Evolutionary conservation across 2,329 filamentous ascomycete genomes (phyloP).

Genomic region (Alternaria novae-zelandiae): DNA sequence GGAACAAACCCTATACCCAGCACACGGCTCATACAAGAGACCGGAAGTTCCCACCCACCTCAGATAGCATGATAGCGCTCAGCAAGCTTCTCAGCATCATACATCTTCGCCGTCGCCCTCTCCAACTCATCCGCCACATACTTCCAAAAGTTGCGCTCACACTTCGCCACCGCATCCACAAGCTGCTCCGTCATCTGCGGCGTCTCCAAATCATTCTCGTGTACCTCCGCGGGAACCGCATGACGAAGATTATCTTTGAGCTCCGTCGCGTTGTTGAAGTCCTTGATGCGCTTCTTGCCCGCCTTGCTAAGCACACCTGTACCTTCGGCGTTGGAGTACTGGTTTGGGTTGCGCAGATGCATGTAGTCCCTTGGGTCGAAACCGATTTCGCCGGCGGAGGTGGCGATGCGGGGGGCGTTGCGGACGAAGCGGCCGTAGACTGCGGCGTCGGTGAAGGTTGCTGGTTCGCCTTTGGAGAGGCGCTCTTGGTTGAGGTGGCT

Average conservation of each 20-base stretch:
- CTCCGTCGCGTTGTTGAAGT: slow-evolving; percentile 27
- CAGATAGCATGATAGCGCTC: slow-evolving; percentile 23
- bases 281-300: slow-evolving; percentile 32
- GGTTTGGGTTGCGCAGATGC: slow-evolving; percentile 33
- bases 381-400: slow-evolving; percentile 26
- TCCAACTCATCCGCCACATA: slow-evolving; percentile 43
- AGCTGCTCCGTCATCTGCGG: slow-evolving; percentile 31
- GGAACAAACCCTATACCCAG: too few relatives aligned
- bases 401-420: slow-evolving; percentile 33
- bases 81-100: slow-evolving; percentile 26
- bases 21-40: too few relatives aligned
- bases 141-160: slow-evolving; percentile 40
- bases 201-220: slow-evolving; percentile 20
- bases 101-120: slow-evolving; percentile 28
- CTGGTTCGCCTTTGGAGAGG: slow-evolving; percentile 15
- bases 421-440: slow-evolving; percentile 49
- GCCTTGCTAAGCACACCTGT: slow-evolving; percentile 12
- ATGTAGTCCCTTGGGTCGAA: slow-evolving; percentile 45
- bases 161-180: slow-evolving; percentile 35
- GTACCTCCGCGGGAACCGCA: neutral
- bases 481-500: slow-evolving; percentile 34
- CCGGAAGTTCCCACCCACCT: neutral
- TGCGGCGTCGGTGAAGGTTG: slow-evolving; percentile 33
- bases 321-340: slow-evolving; percentile 6
- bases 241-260: slow-evolving; percentile 32